Conservation (phyloP, 768 basidiomycete species). For the Lactarius deliciosus region DNA sequence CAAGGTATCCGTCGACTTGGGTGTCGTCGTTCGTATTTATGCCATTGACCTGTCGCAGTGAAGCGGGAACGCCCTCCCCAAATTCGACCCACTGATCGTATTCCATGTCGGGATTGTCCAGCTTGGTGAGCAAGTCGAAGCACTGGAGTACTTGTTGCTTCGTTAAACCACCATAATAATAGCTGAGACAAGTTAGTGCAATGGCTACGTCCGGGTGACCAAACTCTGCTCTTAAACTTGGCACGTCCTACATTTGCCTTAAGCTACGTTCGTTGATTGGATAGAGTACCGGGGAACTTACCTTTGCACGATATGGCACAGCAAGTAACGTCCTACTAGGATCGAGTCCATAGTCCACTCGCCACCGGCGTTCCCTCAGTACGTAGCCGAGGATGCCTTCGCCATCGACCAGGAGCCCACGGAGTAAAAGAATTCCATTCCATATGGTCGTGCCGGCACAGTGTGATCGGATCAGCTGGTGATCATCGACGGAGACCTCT, state of each 20-base stretch:
- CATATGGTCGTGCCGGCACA: conserved; percentile 32
- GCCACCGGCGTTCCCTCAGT: conserved; percentile 44
- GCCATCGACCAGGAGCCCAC: conserved; percentile 43
- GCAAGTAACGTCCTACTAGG: conserved; percentile 44
- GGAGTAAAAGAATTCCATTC: conserved; percentile 43
- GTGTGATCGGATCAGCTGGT: background rate
- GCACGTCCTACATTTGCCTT: conserved; percentile 39
- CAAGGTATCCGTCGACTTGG: conserved; percentile 35
- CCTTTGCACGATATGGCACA: conserved; percentile 50
- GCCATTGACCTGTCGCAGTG: conserved; percentile 37
- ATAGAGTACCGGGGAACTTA: background rate
- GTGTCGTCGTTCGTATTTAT: conserved; percentile 46
- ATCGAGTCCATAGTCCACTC: conserved; percentile 53
- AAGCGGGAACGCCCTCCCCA: conserved; percentile 32
- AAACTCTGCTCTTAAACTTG: conserved; percentile 47
- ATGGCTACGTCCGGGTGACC: conserved; percentile 52
- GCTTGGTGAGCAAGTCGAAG: conserved; percentile 41
- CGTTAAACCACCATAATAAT: conserved; percentile 49
- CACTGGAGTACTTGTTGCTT: conserved; percentile 39
- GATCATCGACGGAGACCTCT: background rate
- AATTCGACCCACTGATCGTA: conserved; percentile 43
- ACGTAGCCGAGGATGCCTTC: conserved; percentile 41
- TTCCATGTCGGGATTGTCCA: conserved; percentile 43
- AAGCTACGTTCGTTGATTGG: background rate
- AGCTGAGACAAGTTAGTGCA: conserved; percentile 46